Evolutionary conservation across 805 yeast species (phyloP), one percentile per base, ranked within the genome.

Genomic region (Vanderwaltozyma yarrowii): DNA sequence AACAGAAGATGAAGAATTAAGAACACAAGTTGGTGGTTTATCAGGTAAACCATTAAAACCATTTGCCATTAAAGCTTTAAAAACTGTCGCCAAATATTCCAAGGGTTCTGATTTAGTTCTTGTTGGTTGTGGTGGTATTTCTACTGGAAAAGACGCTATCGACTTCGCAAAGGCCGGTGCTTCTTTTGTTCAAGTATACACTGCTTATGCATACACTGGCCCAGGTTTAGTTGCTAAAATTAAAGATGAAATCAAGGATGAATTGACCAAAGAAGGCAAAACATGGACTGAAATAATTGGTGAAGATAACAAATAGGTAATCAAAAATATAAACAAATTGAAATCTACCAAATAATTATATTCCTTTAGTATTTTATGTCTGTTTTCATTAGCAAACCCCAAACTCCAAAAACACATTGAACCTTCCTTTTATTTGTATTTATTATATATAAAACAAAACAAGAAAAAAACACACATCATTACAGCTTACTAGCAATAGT

Each of bases 91-190:
- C 40, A 78, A 82, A 49, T 71, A 82, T 54, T 74, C 94, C 27
- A 85, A 85, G 51, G 84, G 75, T 44, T 71, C 81, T 1, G 70
- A 76, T 37, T 60, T 87, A 45, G 82, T 87, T 2, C 69, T 89
- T 31, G 73, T 89, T 46, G 97, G 97, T 25, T 87, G 96, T 62
- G 97, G 97, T 40, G 97, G 97, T 47, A 86, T 89, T 48, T 68
- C 80, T n/a, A 63, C 69, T 18, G 97, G 95, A 39, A 69, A 76
- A 46, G 97, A 89, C 56, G 96, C 88, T 0, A 65, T 88, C 35
- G 96, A 88, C 47, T 89, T 80, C 60, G 95, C 92, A 25, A 76
- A 75, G 52, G 95, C 96, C 1, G 97, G 97, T 41, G 97, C 97
- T 12, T 71, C 81, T n/a, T 83, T 78, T 56, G 76, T 89, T 35